phyloP scores from a whole-genome alignment of 2,329 filamentous ascomycete genomes.

The Talaromyces sp. region DNA sequence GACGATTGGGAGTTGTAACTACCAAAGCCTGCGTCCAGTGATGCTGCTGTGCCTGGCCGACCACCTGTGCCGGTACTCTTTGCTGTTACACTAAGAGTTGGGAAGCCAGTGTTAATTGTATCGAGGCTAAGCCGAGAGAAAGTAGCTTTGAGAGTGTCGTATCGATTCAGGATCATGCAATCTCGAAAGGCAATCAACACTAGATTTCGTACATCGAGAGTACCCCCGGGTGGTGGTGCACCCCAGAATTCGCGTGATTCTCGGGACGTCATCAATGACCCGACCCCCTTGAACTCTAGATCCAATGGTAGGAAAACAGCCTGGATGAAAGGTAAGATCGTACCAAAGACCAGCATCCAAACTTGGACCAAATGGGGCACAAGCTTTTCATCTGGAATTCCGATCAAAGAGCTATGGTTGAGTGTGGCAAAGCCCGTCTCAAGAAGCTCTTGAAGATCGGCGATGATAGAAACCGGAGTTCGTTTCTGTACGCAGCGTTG shows the following conservation, averaged over 20 bases:
- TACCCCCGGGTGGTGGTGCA: slow-evolving; percentile 53
- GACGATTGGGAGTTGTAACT: slow-evolving; percentile 80
- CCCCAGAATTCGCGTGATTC: slow-evolving; percentile 92
- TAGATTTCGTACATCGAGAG: slow-evolving; percentile 84
- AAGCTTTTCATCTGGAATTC: slow-evolving; percentile 81
- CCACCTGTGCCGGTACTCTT: slow-evolving; percentile 49
- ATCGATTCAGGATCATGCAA: slow-evolving; percentile 81
- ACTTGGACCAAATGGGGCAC: slow-evolving; percentile 88
- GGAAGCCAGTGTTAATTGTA: slow-evolving; percentile 62
- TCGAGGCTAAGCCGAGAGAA: slow-evolving; percentile 89
- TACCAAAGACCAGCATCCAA: slow-evolving; percentile 91
- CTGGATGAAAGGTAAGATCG: slow-evolving; percentile 89
- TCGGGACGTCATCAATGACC: slow-evolving; percentile 73
- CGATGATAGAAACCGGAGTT: slow-evolving; percentile 61
- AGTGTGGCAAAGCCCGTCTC: slow-evolving; percentile 79
- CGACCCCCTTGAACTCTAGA: slow-evolving; percentile 85
- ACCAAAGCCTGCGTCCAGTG: slow-evolving; percentile 71
- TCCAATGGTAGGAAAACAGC: slow-evolving; percentile 93
- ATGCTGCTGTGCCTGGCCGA: slow-evolving; percentile 74
- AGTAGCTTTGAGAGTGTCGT: slow-evolving; percentile 83
- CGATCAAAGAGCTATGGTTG: slow-evolving; percentile 73
- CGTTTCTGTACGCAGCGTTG: slow-evolving; percentile 65
- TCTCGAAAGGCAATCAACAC: slow-evolving; percentile 89
- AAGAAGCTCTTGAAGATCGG: slow-evolving; percentile 64
- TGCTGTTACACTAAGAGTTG: slow-evolving; percentile 42